A percentile compares a stretch with the other conserved stretches of the same genome.
Conservation (phyloP, 164 flowering plant species). For the Stephania japonica region DNA sequence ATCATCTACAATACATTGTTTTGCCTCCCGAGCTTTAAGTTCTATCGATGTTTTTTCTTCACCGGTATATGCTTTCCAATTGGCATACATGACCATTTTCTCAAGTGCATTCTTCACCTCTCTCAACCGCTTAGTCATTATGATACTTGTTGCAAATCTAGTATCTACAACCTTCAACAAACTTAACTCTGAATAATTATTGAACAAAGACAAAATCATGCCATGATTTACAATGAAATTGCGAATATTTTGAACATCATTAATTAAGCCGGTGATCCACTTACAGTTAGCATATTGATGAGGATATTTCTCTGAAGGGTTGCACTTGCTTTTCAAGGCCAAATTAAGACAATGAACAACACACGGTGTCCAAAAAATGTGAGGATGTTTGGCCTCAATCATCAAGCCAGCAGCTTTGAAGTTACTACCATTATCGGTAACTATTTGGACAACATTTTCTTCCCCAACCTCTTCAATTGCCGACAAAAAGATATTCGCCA, state of each 20-base stretch:
- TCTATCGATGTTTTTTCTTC: no score
- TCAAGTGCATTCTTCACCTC: no score
- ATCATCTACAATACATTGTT: no score
- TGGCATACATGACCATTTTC: no score
- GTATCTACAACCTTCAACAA: not conserved
- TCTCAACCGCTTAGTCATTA: not conserved
- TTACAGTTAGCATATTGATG: not conserved
- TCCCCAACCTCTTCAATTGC: constrained; percentile 1
- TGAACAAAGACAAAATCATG: constrained; percentile 7
- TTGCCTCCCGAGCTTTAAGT: no score
- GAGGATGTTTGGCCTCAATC: constrained; percentile 1
- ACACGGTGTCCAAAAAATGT: constrained; percentile 10
- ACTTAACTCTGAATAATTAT: not conserved
- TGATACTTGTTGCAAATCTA: not conserved
- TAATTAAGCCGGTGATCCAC: not conserved
- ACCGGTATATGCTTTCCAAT: no score
- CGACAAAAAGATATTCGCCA: not conserved
- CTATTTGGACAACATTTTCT: not conserved
- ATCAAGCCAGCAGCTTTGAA: not conserved
- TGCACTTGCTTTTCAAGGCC: constrained; percentile 3
- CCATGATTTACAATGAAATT: constrained; percentile 4
- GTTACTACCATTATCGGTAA: not conserved
- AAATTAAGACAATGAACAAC: constrained; percentile 3
- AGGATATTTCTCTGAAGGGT: not conserved
- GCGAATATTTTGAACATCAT: not conserved